These are phyloP conservation scores for Fusarium nodosum DNA, from an alignment of 2,329 filamentous ascomycete genomes.

Conservation along the genomic window DNA sequence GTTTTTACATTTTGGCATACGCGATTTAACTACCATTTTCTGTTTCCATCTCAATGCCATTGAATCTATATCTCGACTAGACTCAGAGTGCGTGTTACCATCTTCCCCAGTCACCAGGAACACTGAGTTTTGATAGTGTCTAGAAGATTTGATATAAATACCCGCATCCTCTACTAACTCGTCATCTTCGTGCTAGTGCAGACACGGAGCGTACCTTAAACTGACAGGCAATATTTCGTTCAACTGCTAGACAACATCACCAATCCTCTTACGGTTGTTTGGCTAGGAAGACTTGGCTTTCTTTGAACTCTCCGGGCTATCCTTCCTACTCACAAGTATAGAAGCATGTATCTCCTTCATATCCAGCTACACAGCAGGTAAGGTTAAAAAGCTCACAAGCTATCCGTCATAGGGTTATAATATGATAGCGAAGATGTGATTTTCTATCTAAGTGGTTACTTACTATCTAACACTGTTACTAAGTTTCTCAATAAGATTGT, in stretches of 20 bases:
- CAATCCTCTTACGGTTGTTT: too few species aligned
- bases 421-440: background rate
- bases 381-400: background rate
- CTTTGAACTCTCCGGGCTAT: background rate
- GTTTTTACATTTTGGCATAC: too few species aligned
- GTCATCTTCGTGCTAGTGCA: background rate
- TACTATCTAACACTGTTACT: background rate
- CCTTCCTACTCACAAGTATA: background rate
- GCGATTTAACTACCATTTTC: background rate
- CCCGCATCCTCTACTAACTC: background rate
- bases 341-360: too few species aligned
- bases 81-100: background rate
- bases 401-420: background rate
- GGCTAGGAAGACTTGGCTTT: background rate
- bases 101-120: background rate
- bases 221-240: background rate
- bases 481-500: background rate
- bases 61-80: background rate
- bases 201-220: background rate
- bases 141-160: background rate
- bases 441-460: too few species aligned
- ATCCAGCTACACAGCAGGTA: background rate
- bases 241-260: background rate
- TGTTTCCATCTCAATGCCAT: background rate
- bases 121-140: fast-evolving